phyloP scores from a whole-genome alignment of 805 yeast species.

The Starmerella khaoyaiensis region DNA sequence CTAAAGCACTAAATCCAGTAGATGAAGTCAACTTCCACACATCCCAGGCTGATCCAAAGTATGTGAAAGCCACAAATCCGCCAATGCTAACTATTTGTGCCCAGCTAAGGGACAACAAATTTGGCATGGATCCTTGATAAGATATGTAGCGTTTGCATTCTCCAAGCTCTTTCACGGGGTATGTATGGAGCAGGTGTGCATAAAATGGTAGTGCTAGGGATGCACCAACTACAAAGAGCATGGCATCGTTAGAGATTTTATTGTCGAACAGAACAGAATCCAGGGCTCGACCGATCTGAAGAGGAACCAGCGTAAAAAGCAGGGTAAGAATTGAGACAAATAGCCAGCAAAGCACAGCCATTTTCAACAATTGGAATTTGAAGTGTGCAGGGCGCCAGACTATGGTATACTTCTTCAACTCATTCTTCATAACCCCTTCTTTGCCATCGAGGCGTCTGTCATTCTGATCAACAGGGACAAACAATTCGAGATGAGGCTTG shows the following conservation, averaged over 20 bases:
- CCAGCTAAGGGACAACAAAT: background rate
- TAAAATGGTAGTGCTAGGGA: conserved; percentile 9
- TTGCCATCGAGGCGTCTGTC: conserved; percentile 34
- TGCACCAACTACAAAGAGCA: conserved; percentile 6
- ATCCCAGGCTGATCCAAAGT: too few relatives aligned
- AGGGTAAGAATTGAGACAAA: conserved; percentile 3
- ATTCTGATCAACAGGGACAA: conserved; percentile 70
- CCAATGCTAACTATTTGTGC: background rate
- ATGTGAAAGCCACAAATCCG: conserved; percentile 1
- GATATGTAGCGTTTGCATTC: conserved; percentile 1
- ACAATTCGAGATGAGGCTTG: conserved; percentile 49
- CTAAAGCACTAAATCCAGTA: too few relatives aligned
- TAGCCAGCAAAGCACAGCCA: conserved; percentile 38
- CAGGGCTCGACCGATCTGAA: conserved; percentile 13
- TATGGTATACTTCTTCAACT: conserved; percentile 43
- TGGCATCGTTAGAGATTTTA: conserved; percentile 11
- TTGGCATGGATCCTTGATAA: conserved; percentile 2
- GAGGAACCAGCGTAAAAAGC: conserved; percentile 11
- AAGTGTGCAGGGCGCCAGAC: conserved; percentile 83
- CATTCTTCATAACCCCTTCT: conserved; percentile 32
- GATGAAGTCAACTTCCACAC: too few relatives aligned
- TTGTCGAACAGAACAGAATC: conserved; percentile 3
- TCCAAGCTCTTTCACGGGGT: conserved; percentile 5
- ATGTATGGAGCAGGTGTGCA: conserved; percentile 1
- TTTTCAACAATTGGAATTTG: conserved; percentile 40